Evolutionary conservation across 495 filamentous ascomycete genomes (phyloP).

Genomic region (Penicillium canescens): DNA sequence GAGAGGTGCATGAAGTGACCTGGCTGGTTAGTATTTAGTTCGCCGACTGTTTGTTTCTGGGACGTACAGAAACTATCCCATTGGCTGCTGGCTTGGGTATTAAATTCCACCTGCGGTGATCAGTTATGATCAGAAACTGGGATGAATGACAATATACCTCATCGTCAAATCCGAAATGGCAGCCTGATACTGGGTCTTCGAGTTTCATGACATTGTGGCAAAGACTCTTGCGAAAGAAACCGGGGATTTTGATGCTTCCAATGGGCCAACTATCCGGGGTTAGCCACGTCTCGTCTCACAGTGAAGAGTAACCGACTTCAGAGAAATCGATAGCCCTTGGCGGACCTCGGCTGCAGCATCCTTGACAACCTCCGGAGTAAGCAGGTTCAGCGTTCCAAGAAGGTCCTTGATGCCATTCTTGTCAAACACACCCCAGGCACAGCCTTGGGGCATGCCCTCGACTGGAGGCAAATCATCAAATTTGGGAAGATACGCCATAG

Average conservation of each 20-base stretch:
- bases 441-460: slow-evolving; percentile 60
- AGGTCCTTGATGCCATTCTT: slow-evolving; percentile 59
- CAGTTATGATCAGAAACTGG: background rate
- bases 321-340: slow-evolving; percentile 56
- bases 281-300: background rate
- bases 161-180: slow-evolving; percentile 41
- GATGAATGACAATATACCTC: slow-evolving; percentile 22
- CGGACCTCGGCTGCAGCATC: slow-evolving; percentile 51
- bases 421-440: slow-evolving; percentile 67
- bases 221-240: slow-evolving; percentile 53
- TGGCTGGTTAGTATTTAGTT: slow-evolving; percentile 2
- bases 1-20: slow-evolving; percentile 42
- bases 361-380: slow-evolving; percentile 55
- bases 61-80: slow-evolving; percentile 41
- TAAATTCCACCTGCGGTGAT: slow-evolving; percentile 43
- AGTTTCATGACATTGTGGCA: slow-evolving; percentile 52
- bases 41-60: too few relatives aligned
- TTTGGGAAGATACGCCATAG: slow-evolving; percentile 29
- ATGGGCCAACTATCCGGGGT: slow-evolving; percentile 35
- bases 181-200: slow-evolving; percentile 21
- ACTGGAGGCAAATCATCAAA: slow-evolving; percentile 63
- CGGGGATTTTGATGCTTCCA: slow-evolving; percentile 44
- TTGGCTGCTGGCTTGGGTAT: slow-evolving; percentile 46
- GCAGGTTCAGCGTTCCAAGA: slow-evolving; percentile 58
- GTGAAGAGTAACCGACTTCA: slow-evolving; percentile 49